Base-by-base conservation (phyloP, 192 early-diverging fungal species). In the Chytriomyces confervae region DNA sequence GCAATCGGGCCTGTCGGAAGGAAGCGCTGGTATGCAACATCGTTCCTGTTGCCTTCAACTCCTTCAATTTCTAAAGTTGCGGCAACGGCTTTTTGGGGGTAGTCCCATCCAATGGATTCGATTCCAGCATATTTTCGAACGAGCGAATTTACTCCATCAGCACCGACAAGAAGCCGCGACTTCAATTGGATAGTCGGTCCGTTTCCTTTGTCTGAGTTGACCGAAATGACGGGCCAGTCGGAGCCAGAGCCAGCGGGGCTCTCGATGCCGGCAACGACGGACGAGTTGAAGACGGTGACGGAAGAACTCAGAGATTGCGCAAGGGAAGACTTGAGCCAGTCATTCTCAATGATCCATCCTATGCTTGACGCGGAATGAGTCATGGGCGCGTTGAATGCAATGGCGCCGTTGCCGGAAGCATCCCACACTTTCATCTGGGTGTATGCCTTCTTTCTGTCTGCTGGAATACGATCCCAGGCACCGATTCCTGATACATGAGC, bases 1-100 rank as follows among this genome's bases (percentile, higher is more conserved):
- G 96, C 96, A 60, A 99, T 90, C 0, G 97, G 96, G 3, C 97
- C 97, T 0, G 93, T 92, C 5, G 96, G 96, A 48, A 99, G 86
- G 78, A 98, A 99, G 65, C 96, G 86, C 86, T 99, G 96, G 91
- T 93, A 99, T 5, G 96, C 95, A 0, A 94, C 92, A 27, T 88
- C 81, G 77, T 94, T 90, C 48, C 78, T 74, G 43, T 66, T 68
- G 6, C 20, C 78, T 45, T 75, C 79, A 9, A 69, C 73, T 44
- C 60, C 45, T 57, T 18, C 11, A 7, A 95, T 50, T 60, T 92
- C 79, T 29, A 99, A 75, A 11, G 94, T 97, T 7, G 94, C 96
- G 0, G 97, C 96, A 20, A 99, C 79, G 43, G 95, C 96, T 61
- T 91, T 90, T 48, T 95, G 91, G 47, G 84, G 80, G 76, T 99